Evolutionary conservation across 2,329 filamentous ascomycete species (phyloP).

Genomic region (Didymella exigua): DNA sequence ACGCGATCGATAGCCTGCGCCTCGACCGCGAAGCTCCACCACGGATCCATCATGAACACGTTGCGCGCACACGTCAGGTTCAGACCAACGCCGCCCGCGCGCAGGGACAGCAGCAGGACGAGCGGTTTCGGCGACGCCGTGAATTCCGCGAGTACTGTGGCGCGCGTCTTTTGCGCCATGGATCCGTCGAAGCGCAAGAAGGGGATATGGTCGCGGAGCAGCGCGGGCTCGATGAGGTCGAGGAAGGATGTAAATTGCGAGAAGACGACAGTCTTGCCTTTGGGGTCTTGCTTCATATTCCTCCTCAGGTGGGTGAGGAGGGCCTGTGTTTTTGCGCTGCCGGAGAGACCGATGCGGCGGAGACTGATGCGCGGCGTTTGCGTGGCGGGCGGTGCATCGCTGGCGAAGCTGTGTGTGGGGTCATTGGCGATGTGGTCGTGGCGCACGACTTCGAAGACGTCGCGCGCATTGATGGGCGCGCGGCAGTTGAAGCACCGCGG

Average conservation of each 20-base stretch:
- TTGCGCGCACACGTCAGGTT: slow-evolving; percentile 88
- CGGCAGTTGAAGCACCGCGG: slow-evolving; percentile 92
- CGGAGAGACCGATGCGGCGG: slow-evolving; percentile 66
- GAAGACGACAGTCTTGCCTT: slow-evolving; percentile 89
- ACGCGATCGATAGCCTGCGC: slow-evolving; percentile 97
- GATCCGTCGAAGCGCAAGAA: slow-evolving; percentile 90
- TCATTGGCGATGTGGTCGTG: slow-evolving; percentile 66
- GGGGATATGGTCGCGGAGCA: slow-evolving; percentile 72
- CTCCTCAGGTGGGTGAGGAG: slow-evolving; percentile 76
- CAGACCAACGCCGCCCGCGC: slow-evolving; percentile 90
- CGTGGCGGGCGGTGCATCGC: slow-evolving; percentile 37
- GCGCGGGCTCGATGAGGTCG: slow-evolving; percentile 83
- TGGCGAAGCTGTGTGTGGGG: slow-evolving; percentile 49
- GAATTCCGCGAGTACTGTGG: slow-evolving; percentile 78
- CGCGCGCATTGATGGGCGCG: slow-evolving; percentile 76
- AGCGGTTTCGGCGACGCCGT: slow-evolving; percentile 61
- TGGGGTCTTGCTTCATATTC: slow-evolving; percentile 68
- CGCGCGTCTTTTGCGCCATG: slow-evolving; percentile 84
- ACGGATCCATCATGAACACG: slow-evolving; percentile 99
- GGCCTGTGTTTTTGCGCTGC: slow-evolving; percentile 86
- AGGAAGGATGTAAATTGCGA: slow-evolving; percentile 98
- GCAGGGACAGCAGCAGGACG: slow-evolving; percentile 80
- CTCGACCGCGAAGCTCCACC: slow-evolving; percentile 98
- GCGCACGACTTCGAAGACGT: slow-evolving; percentile 90
- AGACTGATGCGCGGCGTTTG: slow-evolving; percentile 62